phyloP scores from a whole-genome alignment of 345 rosid genomes.

The Triadica sebifera region DNA sequence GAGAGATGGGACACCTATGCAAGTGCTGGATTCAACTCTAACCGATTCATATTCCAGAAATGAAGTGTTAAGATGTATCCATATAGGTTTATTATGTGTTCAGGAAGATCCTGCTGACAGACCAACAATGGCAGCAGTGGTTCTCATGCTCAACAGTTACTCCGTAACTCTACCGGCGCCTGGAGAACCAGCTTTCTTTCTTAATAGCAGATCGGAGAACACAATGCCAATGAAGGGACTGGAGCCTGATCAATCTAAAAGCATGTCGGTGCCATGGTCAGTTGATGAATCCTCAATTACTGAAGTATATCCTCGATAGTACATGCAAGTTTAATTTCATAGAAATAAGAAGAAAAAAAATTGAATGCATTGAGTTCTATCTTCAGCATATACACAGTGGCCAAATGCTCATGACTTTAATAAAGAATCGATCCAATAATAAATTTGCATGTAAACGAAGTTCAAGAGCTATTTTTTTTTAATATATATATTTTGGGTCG shows the following conservation, averaged over 20 bases:
- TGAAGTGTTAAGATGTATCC: constrained; percentile 52
- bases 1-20: constrained; percentile 43
- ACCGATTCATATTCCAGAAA: constrained; percentile 24
- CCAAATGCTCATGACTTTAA: too few relatives aligned
- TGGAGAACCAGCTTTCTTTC: constrained; percentile 33
- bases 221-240: background rate
- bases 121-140: constrained; percentile 48
- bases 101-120: constrained; percentile 54
- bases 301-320: constrained; percentile 9
- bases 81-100: constrained; percentile 60
- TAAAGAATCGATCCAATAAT: too few relatives aligned
- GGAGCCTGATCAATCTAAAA: constrained; percentile 14
- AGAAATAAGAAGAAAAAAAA: too few relatives aligned
- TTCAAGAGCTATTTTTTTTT: too few relatives aligned
- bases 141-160: constrained; percentile 45
- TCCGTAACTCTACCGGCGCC: constrained; percentile 42
- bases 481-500: too few relatives aligned
- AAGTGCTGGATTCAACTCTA: constrained; percentile 47
- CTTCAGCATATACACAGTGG: too few relatives aligned
- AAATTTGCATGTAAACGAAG: too few relatives aligned
- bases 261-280: constrained; percentile 23
- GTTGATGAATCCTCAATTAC: constrained; percentile 39
- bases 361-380: too few relatives aligned
- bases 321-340: background rate
- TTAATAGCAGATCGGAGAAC: constrained; percentile 13